Base-by-base conservation (phyloP, 306 rosid species). In the Chamaecrista fasciculata region DNA sequence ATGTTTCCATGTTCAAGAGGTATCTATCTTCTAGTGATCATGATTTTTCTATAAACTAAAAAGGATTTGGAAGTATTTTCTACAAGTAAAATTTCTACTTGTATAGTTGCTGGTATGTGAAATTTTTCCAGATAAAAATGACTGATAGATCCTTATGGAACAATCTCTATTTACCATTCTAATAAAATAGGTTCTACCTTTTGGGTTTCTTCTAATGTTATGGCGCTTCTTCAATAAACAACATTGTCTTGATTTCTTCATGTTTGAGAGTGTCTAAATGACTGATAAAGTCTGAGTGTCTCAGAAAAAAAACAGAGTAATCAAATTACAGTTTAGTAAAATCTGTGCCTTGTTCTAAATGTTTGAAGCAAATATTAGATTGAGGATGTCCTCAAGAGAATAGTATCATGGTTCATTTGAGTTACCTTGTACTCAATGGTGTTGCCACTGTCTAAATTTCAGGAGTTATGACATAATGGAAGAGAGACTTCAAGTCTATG, bases 391-490 rank as follows among this genome's bases (percentile, higher is more conserved):
- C 36, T 4, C 2, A 2, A 24, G 40, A 11, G 20, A 44, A 44
- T 24, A 25, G n/a, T n/a, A n/a, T n/a, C 33, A 50, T 21, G 31
- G 29, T 23, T 20, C 11, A 49, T 19, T 48, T 25, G 10, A 15
- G 9, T 20, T 51, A 16, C 3, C 20, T 28, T 28, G 33, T 28
- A 4, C 33, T 28, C 11, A 51, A 51, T 46, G 28, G 23, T 11
- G 10, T 11, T 12, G 24, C n/a, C 37, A 24, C 29, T 62, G 33
- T 78, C 44, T 11, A 50, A 77, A 61, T 67, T 60, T 70, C 84
- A 92, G 98, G 83, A 90, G 98, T 91, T 90, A 92, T 74, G 98
- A 87, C 44, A 71, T 90, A 76, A 92, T 92, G 98, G 98, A 92
- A 80, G 51, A 79, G 34, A 87, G 67, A 52, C 91, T 92, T 46